Percentiles rank a stretch among this genome's conserved stretches.
phyloP scores from a whole-genome alignment of 139 green algal species.

The Penium margaritaceum region DNA sequence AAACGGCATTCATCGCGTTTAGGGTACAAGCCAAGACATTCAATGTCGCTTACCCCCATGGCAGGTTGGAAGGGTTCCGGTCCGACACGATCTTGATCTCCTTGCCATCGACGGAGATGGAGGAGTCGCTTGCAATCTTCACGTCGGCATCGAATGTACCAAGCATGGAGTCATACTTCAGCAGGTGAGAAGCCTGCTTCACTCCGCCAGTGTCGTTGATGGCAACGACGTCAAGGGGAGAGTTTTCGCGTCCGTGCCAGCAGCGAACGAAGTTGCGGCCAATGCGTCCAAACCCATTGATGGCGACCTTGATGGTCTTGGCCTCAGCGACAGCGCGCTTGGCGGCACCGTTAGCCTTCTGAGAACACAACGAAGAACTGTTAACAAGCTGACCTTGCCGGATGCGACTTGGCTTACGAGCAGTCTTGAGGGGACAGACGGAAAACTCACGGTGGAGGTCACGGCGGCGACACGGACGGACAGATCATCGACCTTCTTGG shows the following conservation, averaged over 20 bases:
- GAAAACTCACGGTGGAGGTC: background rate
- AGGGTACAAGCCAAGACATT: background rate
- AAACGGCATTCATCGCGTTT: too few relatives aligned
- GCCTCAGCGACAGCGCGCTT: slow-evolving; percentile 50
- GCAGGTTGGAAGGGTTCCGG: slow-evolving; percentile 54
- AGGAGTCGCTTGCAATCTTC: slow-evolving; percentile 49
- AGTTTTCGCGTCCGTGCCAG: slow-evolving; percentile 57
- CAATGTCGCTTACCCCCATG: slow-evolving; percentile 50
- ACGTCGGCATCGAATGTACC: slow-evolving; percentile 58
- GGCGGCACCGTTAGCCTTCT: slow-evolving; percentile 18
- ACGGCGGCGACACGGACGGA: background rate
- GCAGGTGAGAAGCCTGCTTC: slow-evolving; percentile 53
- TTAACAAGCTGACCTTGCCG: background rate
- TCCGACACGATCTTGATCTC: slow-evolving; percentile 54
- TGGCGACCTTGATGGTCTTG: slow-evolving; percentile 80
- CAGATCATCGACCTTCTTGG: slow-evolving; percentile 4
- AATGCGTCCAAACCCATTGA: slow-evolving; percentile 99
- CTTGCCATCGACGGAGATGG: slow-evolving; percentile 59
- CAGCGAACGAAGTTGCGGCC: slow-evolving; percentile 68
- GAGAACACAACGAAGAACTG: slow-evolving; percentile 22
- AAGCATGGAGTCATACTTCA: slow-evolving; percentile 61
- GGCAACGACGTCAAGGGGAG: slow-evolving; percentile 60
- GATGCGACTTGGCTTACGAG: background rate
- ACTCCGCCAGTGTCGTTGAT: slow-evolving; percentile 60
- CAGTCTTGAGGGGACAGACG: background rate